These are phyloP conservation scores for Aspergillus pseudoviridinutans DNA, from an alignment of 2,329 filamentous ascomycete genomes.

Conservation along the genomic window DNA sequence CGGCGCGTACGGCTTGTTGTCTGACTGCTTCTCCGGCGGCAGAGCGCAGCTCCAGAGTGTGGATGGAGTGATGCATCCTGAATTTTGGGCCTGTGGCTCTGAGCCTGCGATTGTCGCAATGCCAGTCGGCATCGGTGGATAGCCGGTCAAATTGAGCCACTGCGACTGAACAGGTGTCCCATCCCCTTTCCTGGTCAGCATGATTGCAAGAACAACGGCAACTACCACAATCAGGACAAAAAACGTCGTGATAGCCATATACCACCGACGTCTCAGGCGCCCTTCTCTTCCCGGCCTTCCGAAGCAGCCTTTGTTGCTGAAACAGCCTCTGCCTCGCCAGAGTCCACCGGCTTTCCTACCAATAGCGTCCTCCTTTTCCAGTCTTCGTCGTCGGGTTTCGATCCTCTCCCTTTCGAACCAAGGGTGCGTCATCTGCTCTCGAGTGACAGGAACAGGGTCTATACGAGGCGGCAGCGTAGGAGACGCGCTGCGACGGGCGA, in stretches of 20 bases:
- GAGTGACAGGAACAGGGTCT: constrained; percentile 20
- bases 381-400: constrained; percentile 51
- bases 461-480: constrained; percentile 23
- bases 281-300: constrained; percentile 61
- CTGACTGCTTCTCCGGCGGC: constrained; percentile 70
- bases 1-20: constrained; percentile 59
- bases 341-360: constrained; percentile 56
- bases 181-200: constrained; percentile 48
- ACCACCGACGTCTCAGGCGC: constrained; percentile 60
- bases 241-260: constrained; percentile 49
- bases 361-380: constrained; percentile 64
- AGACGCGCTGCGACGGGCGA: constrained; percentile 25
- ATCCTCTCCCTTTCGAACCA: constrained; percentile 28
- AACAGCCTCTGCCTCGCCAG: constrained; percentile 63
- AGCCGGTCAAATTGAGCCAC: constrained; percentile 83
- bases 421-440: constrained; percentile 20
- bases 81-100: constrained; percentile 59
- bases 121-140: constrained; percentile 81
- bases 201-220: constrained; percentile 54
- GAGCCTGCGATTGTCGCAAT: constrained; percentile 73
- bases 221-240: constrained; percentile 56
- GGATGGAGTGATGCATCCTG: constrained; percentile 66
- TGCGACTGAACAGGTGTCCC: constrained; percentile 46
- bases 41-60: constrained; percentile 84
- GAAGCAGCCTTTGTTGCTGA: constrained; percentile 62